Evolutionary conservation across 169 alveolate genomes (phyloP).

Genomic region (Plasmodium sp.): DNA sequence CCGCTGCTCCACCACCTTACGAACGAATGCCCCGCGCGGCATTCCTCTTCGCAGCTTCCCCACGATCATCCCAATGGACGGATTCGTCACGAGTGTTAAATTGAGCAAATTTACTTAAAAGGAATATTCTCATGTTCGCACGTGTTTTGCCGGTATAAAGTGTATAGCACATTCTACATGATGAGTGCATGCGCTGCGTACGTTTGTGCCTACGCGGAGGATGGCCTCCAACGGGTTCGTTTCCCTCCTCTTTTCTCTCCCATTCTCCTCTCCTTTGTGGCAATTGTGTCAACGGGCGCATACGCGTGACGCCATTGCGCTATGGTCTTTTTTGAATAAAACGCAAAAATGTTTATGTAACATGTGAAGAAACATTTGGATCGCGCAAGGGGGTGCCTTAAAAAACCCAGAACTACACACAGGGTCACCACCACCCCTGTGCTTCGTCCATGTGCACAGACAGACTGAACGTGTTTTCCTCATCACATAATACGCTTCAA

Average conservation of each 20-base stretch:
- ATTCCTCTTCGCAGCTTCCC: conserved; percentile 44
- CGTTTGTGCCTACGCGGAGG: not conserved
- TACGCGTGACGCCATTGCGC: not conserved
- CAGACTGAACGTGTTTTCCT: not conserved
- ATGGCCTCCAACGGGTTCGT: not conserved
- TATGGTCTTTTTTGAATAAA: not conserved
- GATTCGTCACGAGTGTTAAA: conserved; percentile 65
- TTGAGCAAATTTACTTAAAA: conserved; percentile 47
- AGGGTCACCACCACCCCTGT: not conserved
- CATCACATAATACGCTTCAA: not conserved
- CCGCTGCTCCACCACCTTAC: not conserved
- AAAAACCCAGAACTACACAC: not conserved
- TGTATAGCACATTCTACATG: not conserved
- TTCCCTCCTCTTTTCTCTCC: not conserved
- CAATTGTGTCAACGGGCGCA: not conserved
- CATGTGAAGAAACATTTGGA: not conserved
- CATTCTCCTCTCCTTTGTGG: not conserved
- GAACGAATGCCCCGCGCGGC: not conserved
- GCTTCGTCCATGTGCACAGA: not conserved
- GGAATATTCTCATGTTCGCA: not conserved
- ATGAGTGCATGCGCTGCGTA: not conserved
- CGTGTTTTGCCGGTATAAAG: not conserved
- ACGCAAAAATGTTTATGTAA: not conserved
- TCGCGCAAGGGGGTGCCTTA: not conserved
- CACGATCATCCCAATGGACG: conserved; percentile 75